Base-by-base conservation (phyloP, 2,329 filamentous ascomycete genomes). In the Endothia cerciana region DNA sequence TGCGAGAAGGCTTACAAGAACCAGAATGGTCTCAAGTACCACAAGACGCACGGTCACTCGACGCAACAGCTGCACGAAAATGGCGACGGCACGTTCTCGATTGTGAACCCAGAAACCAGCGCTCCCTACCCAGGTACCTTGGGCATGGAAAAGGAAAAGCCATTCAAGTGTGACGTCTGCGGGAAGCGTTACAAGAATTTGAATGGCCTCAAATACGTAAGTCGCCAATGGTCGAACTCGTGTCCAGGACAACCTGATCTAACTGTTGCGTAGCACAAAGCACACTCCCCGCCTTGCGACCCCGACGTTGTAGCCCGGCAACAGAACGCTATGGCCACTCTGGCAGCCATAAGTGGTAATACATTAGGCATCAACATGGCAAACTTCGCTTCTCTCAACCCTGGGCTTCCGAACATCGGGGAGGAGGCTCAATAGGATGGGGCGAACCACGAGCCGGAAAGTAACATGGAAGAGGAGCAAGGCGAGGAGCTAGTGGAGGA, bases 1-100 rank as follows among this genome's bases (percentile, higher is more conserved):
- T 99, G 95, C 74, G 95, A 98, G 78, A 99, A 99, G 83, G 94
- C 95, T 0, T 99, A 99, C 82, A 99, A 99, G 85, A 99, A 99
- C 77, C 95, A 98, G 77, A 99, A 99, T 72, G 95, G 95, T 60
- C 84, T 99, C 65, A 99, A 98, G 87, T 99, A 90, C 71, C 87
- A 90, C 80, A 90, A 90, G 76, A 86, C 87, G 78, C 95, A 99
- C 73, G 95, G 95, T 22, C 95, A 99, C 77, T 93, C 96, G 74
- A 98, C 94, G 69, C 95, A 99, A 77, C 93, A 97, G 77, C 85
- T 99, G 67, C 94, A 97, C 75, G 94, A 97, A 77, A 99, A 99
- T 73, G 91, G 92, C 19, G 95, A 99, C 74, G 95, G 95, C 61
- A 97, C 95, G 2, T 98, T 97, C 76, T 98, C 94, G 0, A 99